These are phyloP conservation scores for Coemansia erecta DNA, from an alignment of 192 early-diverging fungal genomes.

Conservation along the genomic window DNA sequence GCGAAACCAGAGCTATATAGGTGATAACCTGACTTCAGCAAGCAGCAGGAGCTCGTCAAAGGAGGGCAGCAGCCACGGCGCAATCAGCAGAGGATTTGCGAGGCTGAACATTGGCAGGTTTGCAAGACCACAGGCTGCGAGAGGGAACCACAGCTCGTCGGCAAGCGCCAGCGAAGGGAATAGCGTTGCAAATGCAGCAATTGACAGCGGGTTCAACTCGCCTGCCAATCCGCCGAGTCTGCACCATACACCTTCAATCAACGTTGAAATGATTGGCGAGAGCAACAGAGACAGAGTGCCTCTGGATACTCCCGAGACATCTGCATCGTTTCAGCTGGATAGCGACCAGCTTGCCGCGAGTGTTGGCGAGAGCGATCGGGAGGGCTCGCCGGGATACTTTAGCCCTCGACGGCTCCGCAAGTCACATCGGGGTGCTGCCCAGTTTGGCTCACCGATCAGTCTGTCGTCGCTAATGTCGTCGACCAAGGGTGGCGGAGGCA, in stretches of 20 bases:
- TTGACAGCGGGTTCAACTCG: conserved; percentile 18
- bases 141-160: conserved; percentile 6
- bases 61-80: conserved; percentile 10
- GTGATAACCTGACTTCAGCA: background rate
- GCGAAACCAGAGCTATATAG: background rate
- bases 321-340: conserved; percentile 16
- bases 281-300: background rate
- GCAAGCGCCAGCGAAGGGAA: conserved; percentile 6
- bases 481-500: background rate
- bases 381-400: conserved; percentile 2
- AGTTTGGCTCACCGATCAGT: conserved; percentile 11
- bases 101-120: conserved; percentile 29
- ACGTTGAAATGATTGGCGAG: conserved; percentile 22
- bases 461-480: conserved; percentile 11
- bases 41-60: conserved; percentile 13
- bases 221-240: conserved; percentile 1
- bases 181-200: background rate
- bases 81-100: conserved; percentile 20
- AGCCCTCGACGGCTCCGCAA: background rate
- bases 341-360: conserved; percentile 9
- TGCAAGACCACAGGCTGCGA: conserved; percentile 8
- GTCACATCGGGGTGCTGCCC: background rate
- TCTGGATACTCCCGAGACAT: background rate
- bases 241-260: background rate
- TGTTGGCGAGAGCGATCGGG: conserved; percentile 1